Evolutionary conservation across 176 grass and related monocot genomes (phyloP).

Genomic region (Rhynchospora pubera): DNA sequence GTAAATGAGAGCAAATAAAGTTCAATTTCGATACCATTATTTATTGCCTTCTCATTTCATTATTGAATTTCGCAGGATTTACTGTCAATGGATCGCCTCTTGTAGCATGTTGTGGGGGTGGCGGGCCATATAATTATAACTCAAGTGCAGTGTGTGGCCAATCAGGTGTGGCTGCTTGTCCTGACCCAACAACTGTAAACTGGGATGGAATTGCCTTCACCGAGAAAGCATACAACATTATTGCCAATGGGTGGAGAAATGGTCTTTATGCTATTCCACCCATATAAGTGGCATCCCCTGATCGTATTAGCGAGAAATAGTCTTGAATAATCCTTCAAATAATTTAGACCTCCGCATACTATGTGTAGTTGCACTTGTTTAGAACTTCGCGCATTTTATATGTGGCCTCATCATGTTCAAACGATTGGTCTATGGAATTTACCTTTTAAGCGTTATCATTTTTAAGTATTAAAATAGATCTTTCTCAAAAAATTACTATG

Average conservation of each 20-base stretch:
- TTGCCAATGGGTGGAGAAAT: slow-evolving; percentile 22
- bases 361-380: too few relatives aligned
- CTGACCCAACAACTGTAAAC: slow-evolving; percentile 8
- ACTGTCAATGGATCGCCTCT: not conserved
- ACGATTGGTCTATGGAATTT: too few relatives aligned
- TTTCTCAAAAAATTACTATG: too few relatives aligned
- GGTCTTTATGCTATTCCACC: slow-evolving; percentile 24
- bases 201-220: slow-evolving; percentile 32
- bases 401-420: too few relatives aligned
- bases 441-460: too few relatives aligned
- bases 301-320: too few relatives aligned
- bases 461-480: too few relatives aligned
- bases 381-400: too few relatives aligned
- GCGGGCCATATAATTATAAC: slow-evolving; percentile 35
- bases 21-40: not conserved
- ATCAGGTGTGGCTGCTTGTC: slow-evolving; percentile 16
- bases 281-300: slow-evolving; percentile 13
- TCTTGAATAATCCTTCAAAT: too few relatives aligned
- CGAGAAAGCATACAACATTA: slow-evolving; percentile 15
- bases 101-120: slow-evolving; percentile 22
- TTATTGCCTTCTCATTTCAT: not conserved
- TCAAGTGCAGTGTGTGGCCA: not conserved
- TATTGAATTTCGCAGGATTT: slow-evolving; percentile 11
- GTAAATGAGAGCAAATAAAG: not conserved
- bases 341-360: too few relatives aligned